Evolutionary conservation across 75 land plant genomes (phyloP).

Genomic region (Adiantum capillusveneris): DNA sequence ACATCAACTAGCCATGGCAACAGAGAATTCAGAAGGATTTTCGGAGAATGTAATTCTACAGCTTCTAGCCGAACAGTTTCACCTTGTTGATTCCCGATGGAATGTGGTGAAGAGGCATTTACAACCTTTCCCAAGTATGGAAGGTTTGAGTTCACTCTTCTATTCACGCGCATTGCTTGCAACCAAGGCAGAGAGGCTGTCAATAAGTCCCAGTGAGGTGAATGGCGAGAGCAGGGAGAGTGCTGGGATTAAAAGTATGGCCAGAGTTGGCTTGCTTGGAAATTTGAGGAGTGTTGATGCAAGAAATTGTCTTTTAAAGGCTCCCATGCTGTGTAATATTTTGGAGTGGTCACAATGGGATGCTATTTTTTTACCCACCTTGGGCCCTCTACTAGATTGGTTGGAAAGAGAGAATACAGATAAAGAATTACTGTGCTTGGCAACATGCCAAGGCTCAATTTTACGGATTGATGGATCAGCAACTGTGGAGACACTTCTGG

Average conservation of each 20-base stretch:
- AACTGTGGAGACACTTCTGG: constrained; percentile 47
- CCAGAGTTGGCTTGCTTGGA: constrained; percentile 24
- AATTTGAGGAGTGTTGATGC: constrained; percentile 47
- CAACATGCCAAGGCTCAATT: constrained; percentile 50
- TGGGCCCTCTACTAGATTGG: constrained; percentile 73
- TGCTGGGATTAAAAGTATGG: not conserved
- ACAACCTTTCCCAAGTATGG: not conserved
- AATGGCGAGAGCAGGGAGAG: not conserved
- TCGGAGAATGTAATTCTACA: not conserved
- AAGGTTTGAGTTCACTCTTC: not conserved
- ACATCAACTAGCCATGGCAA: not conserved
- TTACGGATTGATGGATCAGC: constrained; percentile 61
- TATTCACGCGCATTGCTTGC: not conserved
- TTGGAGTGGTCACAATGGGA: constrained; percentile 86
- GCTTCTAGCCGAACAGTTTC: not conserved
- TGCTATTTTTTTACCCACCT: constrained; percentile 57
- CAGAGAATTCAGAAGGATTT: not conserved
- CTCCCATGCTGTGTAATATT: constrained; percentile 77
- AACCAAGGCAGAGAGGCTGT: not conserved
- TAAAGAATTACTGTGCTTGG: constrained; percentile 44
- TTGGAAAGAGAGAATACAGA: constrained; percentile 36
- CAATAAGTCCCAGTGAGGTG: no score
- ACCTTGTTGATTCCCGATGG: no score
- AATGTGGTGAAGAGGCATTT: not conserved
- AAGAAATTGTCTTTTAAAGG: constrained; percentile 41